Conservation (phyloP, 2,329 filamentous ascomycete species). For the Beauveria caledonica region DNA sequence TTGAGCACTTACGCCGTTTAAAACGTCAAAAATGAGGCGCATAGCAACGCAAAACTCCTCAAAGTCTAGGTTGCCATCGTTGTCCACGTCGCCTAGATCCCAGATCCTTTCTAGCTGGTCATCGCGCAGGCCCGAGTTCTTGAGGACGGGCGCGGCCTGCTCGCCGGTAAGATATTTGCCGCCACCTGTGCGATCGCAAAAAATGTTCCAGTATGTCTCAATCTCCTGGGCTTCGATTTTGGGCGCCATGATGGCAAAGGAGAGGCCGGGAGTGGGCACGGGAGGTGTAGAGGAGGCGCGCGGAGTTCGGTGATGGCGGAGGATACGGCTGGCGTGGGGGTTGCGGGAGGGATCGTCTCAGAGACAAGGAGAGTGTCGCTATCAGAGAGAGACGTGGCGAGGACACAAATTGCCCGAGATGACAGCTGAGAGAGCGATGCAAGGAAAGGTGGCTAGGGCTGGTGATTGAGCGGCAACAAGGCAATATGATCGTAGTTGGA, state of each 20-base stretch:
- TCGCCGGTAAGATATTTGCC: conserved; percentile 53
- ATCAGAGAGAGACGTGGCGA: not conserved
- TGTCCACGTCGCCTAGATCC: conserved; percentile 95
- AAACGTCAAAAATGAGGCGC: conserved; percentile 92
- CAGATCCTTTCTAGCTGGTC: conserved; percentile 92
- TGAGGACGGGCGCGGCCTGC: conserved; percentile 53
- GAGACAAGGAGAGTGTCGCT: not conserved
- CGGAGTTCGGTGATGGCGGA: not conserved
- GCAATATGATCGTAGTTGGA: not conserved
- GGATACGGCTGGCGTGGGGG: not conserved
- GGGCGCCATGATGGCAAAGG: conserved; percentile 40
- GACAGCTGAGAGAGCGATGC: not conserved
- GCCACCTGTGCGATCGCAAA: conserved; percentile 50
- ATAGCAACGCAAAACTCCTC: conserved; percentile 99
- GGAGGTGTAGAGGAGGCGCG: not conserved
- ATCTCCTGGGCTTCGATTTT: conserved; percentile 56
- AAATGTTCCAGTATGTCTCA: conserved; percentile 60
- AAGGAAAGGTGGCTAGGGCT: not conserved
- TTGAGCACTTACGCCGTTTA: conserved; percentile 73
- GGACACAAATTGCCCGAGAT: not conserved
- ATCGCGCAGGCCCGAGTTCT: conserved; percentile 55
- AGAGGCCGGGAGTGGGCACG: conserved; percentile 10
- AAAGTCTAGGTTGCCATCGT: conserved; percentile 95
- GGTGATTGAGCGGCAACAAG: not conserved
- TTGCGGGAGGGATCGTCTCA: not conserved